Conservation (phyloP, 192 early-diverging fungal genomes). For the Coemansia biformis region DNA sequence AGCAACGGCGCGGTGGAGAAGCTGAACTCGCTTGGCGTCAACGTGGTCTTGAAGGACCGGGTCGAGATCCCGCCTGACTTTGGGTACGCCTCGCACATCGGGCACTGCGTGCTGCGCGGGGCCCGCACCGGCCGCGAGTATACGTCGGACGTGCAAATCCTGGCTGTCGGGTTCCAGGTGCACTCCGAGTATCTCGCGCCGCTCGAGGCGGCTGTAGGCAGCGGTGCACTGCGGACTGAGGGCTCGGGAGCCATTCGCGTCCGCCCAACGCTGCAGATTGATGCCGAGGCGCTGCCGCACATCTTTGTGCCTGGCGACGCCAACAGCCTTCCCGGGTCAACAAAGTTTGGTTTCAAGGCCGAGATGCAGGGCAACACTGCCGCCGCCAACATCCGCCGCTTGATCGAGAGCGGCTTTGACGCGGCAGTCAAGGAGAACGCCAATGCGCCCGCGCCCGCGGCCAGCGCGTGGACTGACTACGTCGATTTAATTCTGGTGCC, state of each 20-base stretch:
- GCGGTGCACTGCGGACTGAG: conserved; percentile 17
- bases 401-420: conserved; percentile 33
- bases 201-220: conserved; percentile 22
- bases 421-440: conserved; percentile 4
- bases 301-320: conserved; percentile 58
- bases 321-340: conserved; percentile 37
- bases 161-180: conserved; percentile 47
- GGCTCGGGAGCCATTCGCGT: conserved; percentile 42
- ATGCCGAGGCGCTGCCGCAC: conserved; percentile 36
- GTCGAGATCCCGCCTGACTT: conserved; percentile 37
- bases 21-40: conserved; percentile 45
- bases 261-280: conserved; percentile 52
- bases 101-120: conserved; percentile 37
- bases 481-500: conserved; percentile 43
- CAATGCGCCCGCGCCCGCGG: conserved; percentile 10
- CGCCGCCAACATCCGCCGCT: conserved; percentile 27
- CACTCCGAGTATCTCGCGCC: conserved; percentile 49
- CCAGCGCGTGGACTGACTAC: conserved; percentile 26
- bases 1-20: conserved; percentile 37
- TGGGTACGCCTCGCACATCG: conserved; percentile 15
- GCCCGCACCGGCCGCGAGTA: conserved; percentile 41
- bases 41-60: conserved; percentile 53
- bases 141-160: conserved; percentile 55
- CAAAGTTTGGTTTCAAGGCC: conserved; percentile 48
- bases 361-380: conserved; percentile 45